Conservation (phyloP, 1,139 yeast genomes). For the Geotrichum armillariae region DNA sequence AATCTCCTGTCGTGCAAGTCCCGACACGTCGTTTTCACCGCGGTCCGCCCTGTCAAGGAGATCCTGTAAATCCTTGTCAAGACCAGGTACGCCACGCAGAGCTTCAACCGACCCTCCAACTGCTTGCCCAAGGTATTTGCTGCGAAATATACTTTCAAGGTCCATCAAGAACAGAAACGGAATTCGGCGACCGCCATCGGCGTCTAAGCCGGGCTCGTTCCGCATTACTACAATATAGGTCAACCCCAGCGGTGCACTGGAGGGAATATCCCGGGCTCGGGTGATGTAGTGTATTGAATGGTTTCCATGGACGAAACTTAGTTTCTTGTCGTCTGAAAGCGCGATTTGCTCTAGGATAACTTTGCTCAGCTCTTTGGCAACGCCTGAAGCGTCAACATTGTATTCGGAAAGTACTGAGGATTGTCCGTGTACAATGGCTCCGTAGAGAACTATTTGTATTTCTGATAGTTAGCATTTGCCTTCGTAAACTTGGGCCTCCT, state of each 20-base stretch:
- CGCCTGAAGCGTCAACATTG: conserved; percentile 25
- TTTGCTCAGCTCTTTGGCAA: conserved; percentile 30
- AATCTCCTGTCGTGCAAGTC: conserved; percentile 40
- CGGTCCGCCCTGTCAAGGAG: conserved; percentile 30
- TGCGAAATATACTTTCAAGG: conserved; percentile 32
- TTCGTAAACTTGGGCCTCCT: neutral
- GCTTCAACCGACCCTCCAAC: conserved; percentile 23
- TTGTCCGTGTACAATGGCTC: conserved; percentile 36
- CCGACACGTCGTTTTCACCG: conserved; percentile 32
- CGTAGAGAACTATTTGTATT: conserved; percentile 31
- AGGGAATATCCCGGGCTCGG: conserved; percentile 27
- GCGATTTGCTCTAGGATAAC: conserved; percentile 33
- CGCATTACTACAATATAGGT: conserved; percentile 35
- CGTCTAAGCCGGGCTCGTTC: neutral
- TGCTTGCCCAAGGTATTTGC: conserved; percentile 24
- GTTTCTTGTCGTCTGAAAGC: conserved; percentile 33
- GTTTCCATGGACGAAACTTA: conserved; percentile 38
- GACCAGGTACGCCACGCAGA: conserved; percentile 15
- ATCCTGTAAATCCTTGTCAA: conserved; percentile 25
- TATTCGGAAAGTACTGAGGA: conserved; percentile 24
- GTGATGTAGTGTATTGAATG: conserved; percentile 40
- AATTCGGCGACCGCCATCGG: conserved; percentile 35
- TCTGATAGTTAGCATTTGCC: neutral
- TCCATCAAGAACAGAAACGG: conserved; percentile 37
- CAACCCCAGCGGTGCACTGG: conserved; percentile 34